A percentile compares a stretch with the other conserved stretches of the same genome.
These are phyloP conservation scores for Hemileccinum impolitum DNA, from an alignment of 768 basidiomycete species.

Conservation along the genomic window DNA sequence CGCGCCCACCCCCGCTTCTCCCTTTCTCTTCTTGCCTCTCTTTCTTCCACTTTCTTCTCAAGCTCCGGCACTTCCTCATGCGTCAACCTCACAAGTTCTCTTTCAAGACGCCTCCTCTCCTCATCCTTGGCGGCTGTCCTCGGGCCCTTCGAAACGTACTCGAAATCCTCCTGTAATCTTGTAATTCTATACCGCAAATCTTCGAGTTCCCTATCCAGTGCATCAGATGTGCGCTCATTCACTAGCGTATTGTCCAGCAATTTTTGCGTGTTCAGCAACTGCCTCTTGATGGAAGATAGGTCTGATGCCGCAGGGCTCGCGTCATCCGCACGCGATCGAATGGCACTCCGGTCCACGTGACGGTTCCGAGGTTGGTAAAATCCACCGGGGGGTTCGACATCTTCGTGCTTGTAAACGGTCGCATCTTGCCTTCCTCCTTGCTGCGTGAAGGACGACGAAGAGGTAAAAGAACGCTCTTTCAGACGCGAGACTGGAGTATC, in stretches of 20 bases:
- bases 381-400: slow-evolving; percentile 52
- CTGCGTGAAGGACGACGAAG: slow-evolving; percentile 45
- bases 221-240: slow-evolving; percentile 82
- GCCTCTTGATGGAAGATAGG: slow-evolving; percentile 82
- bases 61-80: slow-evolving; percentile 91
- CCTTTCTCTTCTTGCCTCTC: slow-evolving; percentile 71
- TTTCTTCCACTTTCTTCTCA: slow-evolving; percentile 75
- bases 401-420: slow-evolving; percentile 85
- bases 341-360: slow-evolving; percentile 80
- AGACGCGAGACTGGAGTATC: slow-evolving; percentile 58
- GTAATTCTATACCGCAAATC: slow-evolving; percentile 83
- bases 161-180: slow-evolving; percentile 87
- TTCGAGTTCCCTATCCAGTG: slow-evolving; percentile 84
- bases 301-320: slow-evolving; percentile 59
- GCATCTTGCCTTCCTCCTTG: slow-evolving; percentile 73
- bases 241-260: slow-evolving; percentile 74
- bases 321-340: slow-evolving; percentile 72
- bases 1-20: slow-evolving; percentile 77
- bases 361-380: slow-evolving; percentile 80
- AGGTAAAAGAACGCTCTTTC: slow-evolving; percentile 70
- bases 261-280: slow-evolving; percentile 72
- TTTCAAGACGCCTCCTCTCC: slow-evolving; percentile 80
- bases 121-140: slow-evolving; percentile 73
- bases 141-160: slow-evolving; percentile 77
- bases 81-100: slow-evolving; percentile 80